phyloP scores from a whole-genome alignment of 495 filamentous ascomycete species.

The Aspergillus campestris region DNA sequence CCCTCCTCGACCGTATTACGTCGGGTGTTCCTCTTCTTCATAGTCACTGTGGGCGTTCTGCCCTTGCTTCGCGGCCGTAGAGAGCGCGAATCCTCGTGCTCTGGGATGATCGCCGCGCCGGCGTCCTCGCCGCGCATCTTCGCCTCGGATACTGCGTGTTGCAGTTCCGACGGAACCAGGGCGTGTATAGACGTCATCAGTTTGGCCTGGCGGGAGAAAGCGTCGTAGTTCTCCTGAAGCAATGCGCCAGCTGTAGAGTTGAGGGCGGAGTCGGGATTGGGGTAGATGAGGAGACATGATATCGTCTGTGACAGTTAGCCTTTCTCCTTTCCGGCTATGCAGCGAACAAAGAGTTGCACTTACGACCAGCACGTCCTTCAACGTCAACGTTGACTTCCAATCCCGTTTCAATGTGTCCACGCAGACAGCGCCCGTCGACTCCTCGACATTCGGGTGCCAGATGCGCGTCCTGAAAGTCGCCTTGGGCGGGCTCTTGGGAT shows the following conservation, averaged over 20 bases:
- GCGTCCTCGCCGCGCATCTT: slow-evolving; percentile 51
- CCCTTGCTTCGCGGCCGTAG: slow-evolving; percentile 19
- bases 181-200: slow-evolving; percentile 65
- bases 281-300: slow-evolving; percentile 61
- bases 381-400: slow-evolving; percentile 52
- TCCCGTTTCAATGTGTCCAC: slow-evolving; percentile 67
- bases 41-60: slow-evolving; percentile 17
- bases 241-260: slow-evolving; percentile 57
- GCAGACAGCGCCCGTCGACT: slow-evolving; percentile 55
- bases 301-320: slow-evolving; percentile 42
- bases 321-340: neutral
- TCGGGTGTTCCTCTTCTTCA: slow-evolving; percentile 14
- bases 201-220: slow-evolving; percentile 52
- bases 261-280: slow-evolving; percentile 63
- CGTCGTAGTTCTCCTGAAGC: slow-evolving; percentile 53
- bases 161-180: slow-evolving; percentile 37
- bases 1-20: neutral
- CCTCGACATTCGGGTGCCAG: slow-evolving; percentile 69
- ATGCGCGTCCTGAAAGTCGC: slow-evolving; percentile 60
- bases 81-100: slow-evolving; percentile 12
- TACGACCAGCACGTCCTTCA: slow-evolving; percentile 56
- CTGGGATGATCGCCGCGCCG: slow-evolving; percentile 12
- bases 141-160: slow-evolving; percentile 43
- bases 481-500: slow-evolving; percentile 57
- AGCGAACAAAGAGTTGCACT: slow-evolving; percentile 9